A percentile compares a stretch with the other conserved stretches of the same genome.
These are phyloP conservation scores for Solanum peruvianum DNA, from an alignment of 257 asterid genomes.

Conservation along the genomic window DNA sequence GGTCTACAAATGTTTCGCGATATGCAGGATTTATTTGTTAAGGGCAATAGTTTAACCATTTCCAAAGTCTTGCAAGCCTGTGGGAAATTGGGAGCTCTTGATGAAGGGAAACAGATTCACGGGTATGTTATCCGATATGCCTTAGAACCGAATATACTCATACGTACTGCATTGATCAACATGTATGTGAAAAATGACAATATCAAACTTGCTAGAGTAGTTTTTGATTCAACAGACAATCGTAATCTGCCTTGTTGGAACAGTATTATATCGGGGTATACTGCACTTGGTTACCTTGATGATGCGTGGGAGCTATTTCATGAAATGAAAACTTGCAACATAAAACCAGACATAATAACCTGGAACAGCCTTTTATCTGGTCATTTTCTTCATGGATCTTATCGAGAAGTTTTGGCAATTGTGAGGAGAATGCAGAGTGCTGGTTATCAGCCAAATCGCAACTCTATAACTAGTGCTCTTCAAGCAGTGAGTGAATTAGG, in stretches of 20 bases:
- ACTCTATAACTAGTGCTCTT: conserved; percentile 35
- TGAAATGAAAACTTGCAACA: conserved; percentile 23
- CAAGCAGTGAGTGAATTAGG: conserved; percentile 41
- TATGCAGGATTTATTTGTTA: conserved; percentile 19
- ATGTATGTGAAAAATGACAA: conserved; percentile 38
- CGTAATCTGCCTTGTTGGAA: conserved; percentile 50
- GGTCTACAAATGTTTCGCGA: conserved; percentile 25
- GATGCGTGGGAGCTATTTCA: conserved; percentile 32
- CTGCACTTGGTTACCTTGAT: conserved; percentile 21
- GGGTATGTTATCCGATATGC: conserved; percentile 37
- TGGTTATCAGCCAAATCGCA: conserved; percentile 37
- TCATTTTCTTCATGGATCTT: conserved; percentile 22
- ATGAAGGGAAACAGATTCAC: conserved; percentile 50
- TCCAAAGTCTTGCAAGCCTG: conserved; percentile 51
- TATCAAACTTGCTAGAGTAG: conserved; percentile 23
- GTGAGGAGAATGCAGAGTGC: conserved; percentile 31
- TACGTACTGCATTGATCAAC: conserved; percentile 39
- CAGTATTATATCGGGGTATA: conserved; percentile 39
- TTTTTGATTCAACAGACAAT: conserved; percentile 33
- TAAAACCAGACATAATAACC: conserved; percentile 44
- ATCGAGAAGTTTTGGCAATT: conserved; percentile 20
- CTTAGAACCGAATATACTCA: conserved; percentile 20
- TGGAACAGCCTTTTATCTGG: conserved; percentile 60
- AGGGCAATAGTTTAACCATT: conserved; percentile 19
- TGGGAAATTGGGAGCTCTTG: conserved; percentile 31